Evolutionary conservation across 2,329 filamentous ascomycete species (phyloP).

Genomic region (Beauveria brongniartii): DNA sequence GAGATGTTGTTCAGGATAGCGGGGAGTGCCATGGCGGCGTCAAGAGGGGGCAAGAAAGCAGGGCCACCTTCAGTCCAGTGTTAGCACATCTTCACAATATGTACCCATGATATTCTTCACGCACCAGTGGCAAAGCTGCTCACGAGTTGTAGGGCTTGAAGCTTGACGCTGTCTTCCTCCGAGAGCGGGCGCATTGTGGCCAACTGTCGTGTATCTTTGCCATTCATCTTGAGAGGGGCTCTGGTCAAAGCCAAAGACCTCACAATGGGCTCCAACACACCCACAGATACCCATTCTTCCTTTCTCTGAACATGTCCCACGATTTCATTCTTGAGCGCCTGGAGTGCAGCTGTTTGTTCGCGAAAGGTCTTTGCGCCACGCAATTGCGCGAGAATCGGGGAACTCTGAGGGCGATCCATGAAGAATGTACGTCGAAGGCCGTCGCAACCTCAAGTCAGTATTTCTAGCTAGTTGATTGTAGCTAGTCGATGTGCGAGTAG

Average conservation of each 20-base stretch:
- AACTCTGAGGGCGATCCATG: slow-evolving; percentile 48
- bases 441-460: not conserved
- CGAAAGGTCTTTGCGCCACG: slow-evolving; percentile 41
- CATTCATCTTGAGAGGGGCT: slow-evolving; percentile 26
- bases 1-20: slow-evolving; percentile 65
- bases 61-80: slow-evolving; percentile 55
- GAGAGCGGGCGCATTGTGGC: slow-evolving; percentile 33
- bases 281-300: slow-evolving; percentile 64
- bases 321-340: slow-evolving; percentile 77
- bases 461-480: not conserved
- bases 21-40: slow-evolving; percentile 58
- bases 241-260: slow-evolving; percentile 33
- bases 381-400: slow-evolving; percentile 49
- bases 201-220: slow-evolving; percentile 30
- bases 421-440: not conserved
- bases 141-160: slow-evolving; percentile 79
- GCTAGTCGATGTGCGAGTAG: not conserved
- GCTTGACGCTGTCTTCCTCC: slow-evolving; percentile 58
- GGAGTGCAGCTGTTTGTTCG: slow-evolving; percentile 54
- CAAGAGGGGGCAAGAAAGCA: slow-evolving; percentile 66
- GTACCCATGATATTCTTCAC: slow-evolving; percentile 14
- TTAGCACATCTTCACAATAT: not conserved
- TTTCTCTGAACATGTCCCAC: slow-evolving; percentile 85
- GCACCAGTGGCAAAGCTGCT: slow-evolving; percentile 78
- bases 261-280: slow-evolving; percentile 54